phyloP scores from a whole-genome alignment of 768 basidiomycete genomes.

The Trametes cubensis region DNA sequence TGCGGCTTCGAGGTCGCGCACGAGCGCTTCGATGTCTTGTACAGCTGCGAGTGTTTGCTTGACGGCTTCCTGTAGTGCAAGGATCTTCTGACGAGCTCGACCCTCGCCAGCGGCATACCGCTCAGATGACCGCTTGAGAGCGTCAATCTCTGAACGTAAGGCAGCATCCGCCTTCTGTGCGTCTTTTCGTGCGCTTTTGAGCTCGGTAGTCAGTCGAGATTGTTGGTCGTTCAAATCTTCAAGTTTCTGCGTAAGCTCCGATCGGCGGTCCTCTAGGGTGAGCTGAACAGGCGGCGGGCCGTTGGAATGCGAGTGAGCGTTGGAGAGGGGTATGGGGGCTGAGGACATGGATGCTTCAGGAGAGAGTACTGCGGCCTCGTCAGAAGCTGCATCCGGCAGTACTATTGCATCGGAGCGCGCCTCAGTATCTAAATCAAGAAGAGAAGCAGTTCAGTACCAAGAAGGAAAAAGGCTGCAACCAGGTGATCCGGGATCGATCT shows the following conservation, averaged over 20 bases:
- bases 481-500: neutral
- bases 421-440: slow-evolving; percentile 19
- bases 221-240: slow-evolving; percentile 65
- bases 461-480: neutral
- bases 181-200: slow-evolving; percentile 80
- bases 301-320: slow-evolving; percentile 10
- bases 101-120: slow-evolving; percentile 74
- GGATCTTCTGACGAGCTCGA: slow-evolving; percentile 82
- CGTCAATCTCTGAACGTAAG: slow-evolving; percentile 82
- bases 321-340: slow-evolving; percentile 9
- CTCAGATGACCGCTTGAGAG: slow-evolving; percentile 80
- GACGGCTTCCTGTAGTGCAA: slow-evolving; percentile 87
- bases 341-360: slow-evolving; percentile 16
- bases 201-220: slow-evolving; percentile 61
- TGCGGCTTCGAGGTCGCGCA: slow-evolving; percentile 42
- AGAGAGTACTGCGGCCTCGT: slow-evolving; percentile 7
- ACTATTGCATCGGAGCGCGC: slow-evolving; percentile 12
- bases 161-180: slow-evolving; percentile 82
- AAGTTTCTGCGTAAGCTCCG: slow-evolving; percentile 70
- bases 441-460: neutral
- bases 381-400: slow-evolving; percentile 11
- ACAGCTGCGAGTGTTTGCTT: slow-evolving; percentile 65
- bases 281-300: slow-evolving; percentile 37
- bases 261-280: slow-evolving; percentile 67
- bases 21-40: slow-evolving; percentile 46